A percentile compares a stretch with the other conserved stretches of the same genome.
Evolutionary conservation across 371 early-diverging fungal species (phyloP).

Genomic region (Saksenaea vasiformis): DNA sequence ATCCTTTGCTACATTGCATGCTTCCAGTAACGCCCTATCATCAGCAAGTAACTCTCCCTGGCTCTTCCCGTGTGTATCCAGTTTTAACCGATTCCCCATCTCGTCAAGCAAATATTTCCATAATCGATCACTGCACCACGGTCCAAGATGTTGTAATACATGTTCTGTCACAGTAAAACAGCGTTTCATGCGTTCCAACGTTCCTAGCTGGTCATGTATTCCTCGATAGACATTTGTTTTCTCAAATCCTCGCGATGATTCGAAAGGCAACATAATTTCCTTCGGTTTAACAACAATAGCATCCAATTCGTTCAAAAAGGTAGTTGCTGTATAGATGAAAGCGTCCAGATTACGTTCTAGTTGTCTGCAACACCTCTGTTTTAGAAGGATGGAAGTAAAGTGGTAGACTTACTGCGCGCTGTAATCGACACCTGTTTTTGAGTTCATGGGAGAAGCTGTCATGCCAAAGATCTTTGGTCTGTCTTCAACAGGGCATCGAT

Average conservation of each 20-base stretch:
- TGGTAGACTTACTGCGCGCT: slow-evolving; percentile 41
- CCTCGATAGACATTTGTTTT: slow-evolving; percentile 41
- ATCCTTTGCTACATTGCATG: slow-evolving; percentile 17
- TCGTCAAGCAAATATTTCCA: slow-evolving; percentile 49
- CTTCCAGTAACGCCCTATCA: slow-evolving; percentile 28
- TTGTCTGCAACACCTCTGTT: slow-evolving; percentile 38
- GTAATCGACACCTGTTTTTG: slow-evolving; percentile 40
- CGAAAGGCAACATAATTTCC: slow-evolving; percentile 58
- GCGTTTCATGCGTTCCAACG: slow-evolving; percentile 34
- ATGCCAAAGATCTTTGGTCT: slow-evolving; percentile 90
- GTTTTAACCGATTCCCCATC: slow-evolving; percentile 23
- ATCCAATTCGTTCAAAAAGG: slow-evolving; percentile 29
- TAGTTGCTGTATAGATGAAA: slow-evolving; percentile 64
- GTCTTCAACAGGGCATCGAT: slow-evolving; percentile 39
- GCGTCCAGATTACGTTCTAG: slow-evolving; percentile 72
- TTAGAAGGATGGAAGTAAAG: neutral
- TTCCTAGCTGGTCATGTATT: slow-evolving; percentile 42
- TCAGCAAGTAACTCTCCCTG: slow-evolving; percentile 28
- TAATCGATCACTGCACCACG: slow-evolving; percentile 66
- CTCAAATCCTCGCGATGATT: slow-evolving; percentile 34
- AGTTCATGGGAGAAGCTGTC: slow-evolving; percentile 88
- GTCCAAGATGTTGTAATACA: slow-evolving; percentile 56
- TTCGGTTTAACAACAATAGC: slow-evolving; percentile 44
- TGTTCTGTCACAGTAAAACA: slow-evolving; percentile 36
- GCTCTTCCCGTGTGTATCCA: slow-evolving; percentile 16